Percentiles rank a stretch among this genome's conserved stretches.
Conservation (phyloP, 371 early-diverging fungal species). For the Capniomyces stellatus region DNA sequence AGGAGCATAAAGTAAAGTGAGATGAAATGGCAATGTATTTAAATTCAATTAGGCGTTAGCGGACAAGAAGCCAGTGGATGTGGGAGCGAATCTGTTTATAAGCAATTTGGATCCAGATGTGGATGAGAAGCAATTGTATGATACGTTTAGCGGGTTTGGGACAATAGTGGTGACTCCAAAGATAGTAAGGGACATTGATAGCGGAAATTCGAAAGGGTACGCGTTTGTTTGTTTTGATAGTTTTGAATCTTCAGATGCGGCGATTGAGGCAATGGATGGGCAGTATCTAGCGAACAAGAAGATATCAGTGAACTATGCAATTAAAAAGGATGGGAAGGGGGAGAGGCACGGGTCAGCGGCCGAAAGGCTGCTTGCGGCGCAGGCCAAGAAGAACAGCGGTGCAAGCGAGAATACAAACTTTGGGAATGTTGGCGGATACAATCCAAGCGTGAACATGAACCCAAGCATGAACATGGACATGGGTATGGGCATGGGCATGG, state of each 20-base stretch:
- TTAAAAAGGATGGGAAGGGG: conserved; percentile 96
- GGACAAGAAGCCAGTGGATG: conserved; percentile 78
- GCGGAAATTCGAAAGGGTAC: conserved; percentile 77
- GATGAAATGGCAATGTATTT: no score
- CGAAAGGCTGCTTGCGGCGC: conserved; percentile 84
- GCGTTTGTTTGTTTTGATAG: conserved; percentile 86
- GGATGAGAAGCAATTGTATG: conserved; percentile 87
- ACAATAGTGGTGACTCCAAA: conserved; percentile 70
- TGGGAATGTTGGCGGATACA: no score
- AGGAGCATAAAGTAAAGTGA: no score
- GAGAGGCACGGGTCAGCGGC: conserved; percentile 95
- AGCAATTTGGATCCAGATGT: conserved; percentile 88
- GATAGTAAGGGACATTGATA: conserved; percentile 76
- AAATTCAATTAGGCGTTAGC: not conserved
- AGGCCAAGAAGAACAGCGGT: conserved; percentile 58
- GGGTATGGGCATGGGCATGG: no score
- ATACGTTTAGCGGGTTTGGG: conserved; percentile 92
- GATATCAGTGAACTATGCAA: conserved; percentile 80
- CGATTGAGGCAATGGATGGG: conserved; percentile 93
- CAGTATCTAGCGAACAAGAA: conserved; percentile 88
- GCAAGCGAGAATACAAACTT: no score
- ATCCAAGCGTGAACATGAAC: no score
- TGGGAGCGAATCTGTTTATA: conserved; percentile 92
- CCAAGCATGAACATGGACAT: no score
- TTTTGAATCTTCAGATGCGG: conserved; percentile 91